A percentile compares a stretch with the other conserved stretches of the same genome.
phyloP scores from a whole-genome alignment of 140 eudicot species.

The Erigeron philadelphicus region DNA sequence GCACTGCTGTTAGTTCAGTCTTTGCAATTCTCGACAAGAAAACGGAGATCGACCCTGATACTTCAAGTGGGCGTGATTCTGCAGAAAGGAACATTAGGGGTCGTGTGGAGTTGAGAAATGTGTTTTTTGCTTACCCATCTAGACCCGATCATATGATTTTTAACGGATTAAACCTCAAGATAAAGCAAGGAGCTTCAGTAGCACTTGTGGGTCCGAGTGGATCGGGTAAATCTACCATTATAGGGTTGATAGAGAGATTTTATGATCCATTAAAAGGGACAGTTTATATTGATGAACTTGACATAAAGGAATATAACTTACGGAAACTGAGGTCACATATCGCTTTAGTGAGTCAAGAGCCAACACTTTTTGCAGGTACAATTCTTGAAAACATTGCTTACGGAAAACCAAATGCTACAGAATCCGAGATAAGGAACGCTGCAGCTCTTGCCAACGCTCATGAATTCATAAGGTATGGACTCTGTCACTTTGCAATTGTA shows the following conservation, averaged over 20 bases:
- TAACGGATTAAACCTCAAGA: slow-evolving; percentile 56
- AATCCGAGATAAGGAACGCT: slow-evolving; percentile 45
- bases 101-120: slow-evolving; percentile 52
- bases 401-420: slow-evolving; percentile 36
- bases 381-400: slow-evolving; percentile 46
- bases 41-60: slow-evolving; percentile 51
- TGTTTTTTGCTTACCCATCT: slow-evolving; percentile 64
- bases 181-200: slow-evolving; percentile 56
- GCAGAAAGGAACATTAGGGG: slow-evolving; percentile 37
- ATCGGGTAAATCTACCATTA: slow-evolving; percentile 48
- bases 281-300: slow-evolving; percentile 35
- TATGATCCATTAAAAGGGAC: slow-evolving; percentile 41
- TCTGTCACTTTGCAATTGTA: not conserved
- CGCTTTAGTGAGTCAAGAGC: slow-evolving; percentile 51
- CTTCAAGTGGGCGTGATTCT: slow-evolving; percentile 29
- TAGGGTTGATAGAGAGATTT: slow-evolving; percentile 46
- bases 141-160: slow-evolving; percentile 67
- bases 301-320: slow-evolving; percentile 41
- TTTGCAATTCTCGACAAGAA: slow-evolving; percentile 50
- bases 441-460: slow-evolving; percentile 49
- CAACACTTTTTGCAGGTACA: slow-evolving; percentile 47
- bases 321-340: slow-evolving; percentile 37
- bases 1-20: slow-evolving; percentile 60
- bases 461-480: slow-evolving; percentile 44
- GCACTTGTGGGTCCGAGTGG: slow-evolving; percentile 57